These are phyloP conservation scores for Angophora floribunda DNA, from an alignment of 345 rosid genomes.

Conservation along the genomic window DNA sequence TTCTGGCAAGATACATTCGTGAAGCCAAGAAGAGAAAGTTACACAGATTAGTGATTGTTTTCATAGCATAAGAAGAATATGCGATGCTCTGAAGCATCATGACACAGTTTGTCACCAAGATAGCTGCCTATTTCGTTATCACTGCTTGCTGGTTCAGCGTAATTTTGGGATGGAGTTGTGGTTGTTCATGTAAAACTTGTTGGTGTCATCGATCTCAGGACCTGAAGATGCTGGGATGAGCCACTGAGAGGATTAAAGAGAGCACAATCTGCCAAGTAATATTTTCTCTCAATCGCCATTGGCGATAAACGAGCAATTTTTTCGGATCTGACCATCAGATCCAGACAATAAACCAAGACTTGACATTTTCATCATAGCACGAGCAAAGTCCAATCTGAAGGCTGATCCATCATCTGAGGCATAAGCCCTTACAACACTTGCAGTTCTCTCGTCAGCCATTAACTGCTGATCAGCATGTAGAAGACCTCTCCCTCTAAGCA, in stretches of 20 bases:
- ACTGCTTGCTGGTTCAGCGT: background rate
- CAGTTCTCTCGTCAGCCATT: conserved; percentile 34
- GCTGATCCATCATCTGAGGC: conserved; percentile 22
- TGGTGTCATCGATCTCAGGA: background rate
- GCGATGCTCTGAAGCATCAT: background rate
- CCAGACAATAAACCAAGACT: conserved; percentile 20
- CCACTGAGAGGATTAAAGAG: background rate
- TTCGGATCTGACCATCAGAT: conserved; percentile 15
- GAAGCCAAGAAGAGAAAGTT: background rate
- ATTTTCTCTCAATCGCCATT: background rate
- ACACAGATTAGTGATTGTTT: background rate
- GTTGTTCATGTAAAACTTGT: background rate
- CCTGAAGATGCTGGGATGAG: background rate
- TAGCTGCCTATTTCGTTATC: background rate
- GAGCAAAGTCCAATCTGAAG: conserved; percentile 30
- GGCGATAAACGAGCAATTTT: background rate
- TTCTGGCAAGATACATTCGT: background rate
- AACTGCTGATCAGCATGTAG: conserved; percentile 41
- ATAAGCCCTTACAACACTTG: conserved; percentile 14
- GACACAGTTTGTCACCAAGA: background rate
- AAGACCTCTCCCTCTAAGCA: conserved; percentile 37
- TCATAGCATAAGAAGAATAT: background rate
- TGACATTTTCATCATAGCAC: conserved; percentile 43
- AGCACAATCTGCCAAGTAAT: background rate
- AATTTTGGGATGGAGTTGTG: background rate